phyloP scores from a whole-genome alignment of 176 grass and related monocot species.

The Aegilops tauschii region DNA sequence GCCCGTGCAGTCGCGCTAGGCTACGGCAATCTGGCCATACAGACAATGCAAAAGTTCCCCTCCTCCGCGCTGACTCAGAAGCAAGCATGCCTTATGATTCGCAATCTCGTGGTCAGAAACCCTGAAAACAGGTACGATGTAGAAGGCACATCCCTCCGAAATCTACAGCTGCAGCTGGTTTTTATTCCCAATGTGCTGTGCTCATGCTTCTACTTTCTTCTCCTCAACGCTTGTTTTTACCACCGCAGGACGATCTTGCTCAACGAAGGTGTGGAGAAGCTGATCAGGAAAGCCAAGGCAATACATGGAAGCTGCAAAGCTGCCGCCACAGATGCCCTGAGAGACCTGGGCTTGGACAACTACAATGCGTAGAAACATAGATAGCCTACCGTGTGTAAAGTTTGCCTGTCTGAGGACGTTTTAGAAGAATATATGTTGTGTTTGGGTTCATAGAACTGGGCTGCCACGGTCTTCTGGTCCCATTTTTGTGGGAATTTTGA shows the following conservation, averaged over 20 bases:
- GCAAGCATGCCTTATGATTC: slow-evolving; percentile 95
- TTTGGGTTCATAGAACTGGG: not conserved
- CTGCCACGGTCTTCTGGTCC: not conserved
- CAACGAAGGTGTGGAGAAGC: slow-evolving; percentile 70
- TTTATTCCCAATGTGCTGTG: not conserved
- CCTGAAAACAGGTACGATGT: slow-evolving; percentile 72
- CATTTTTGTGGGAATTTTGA: slow-evolving; percentile 1
- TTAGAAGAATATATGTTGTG: not conserved
- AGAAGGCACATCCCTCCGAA: not conserved
- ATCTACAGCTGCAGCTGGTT: not conserved
- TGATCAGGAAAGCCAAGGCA: slow-evolving; percentile 77
- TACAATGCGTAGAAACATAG: slow-evolving; percentile 60
- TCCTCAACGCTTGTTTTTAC: not conserved
- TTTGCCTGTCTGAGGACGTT: not conserved
- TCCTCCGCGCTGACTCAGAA: slow-evolving; percentile 68
- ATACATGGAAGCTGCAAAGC: slow-evolving; percentile 74
- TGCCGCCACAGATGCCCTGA: slow-evolving; percentile 81
- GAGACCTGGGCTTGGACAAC: slow-evolving; percentile 81
- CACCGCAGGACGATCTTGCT: slow-evolving; percentile 65
- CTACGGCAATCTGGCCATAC: slow-evolving; percentile 60
- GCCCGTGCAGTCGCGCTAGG: slow-evolving; percentile 64
- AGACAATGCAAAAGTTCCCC: slow-evolving; percentile 74
- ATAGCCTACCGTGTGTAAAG: not conserved
- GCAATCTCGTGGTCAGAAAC: slow-evolving; percentile 92
- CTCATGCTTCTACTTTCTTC: not conserved